Evolutionary conservation across 768 basidiomycete species (phyloP).

Genomic region (Lactarius sp.): DNA sequence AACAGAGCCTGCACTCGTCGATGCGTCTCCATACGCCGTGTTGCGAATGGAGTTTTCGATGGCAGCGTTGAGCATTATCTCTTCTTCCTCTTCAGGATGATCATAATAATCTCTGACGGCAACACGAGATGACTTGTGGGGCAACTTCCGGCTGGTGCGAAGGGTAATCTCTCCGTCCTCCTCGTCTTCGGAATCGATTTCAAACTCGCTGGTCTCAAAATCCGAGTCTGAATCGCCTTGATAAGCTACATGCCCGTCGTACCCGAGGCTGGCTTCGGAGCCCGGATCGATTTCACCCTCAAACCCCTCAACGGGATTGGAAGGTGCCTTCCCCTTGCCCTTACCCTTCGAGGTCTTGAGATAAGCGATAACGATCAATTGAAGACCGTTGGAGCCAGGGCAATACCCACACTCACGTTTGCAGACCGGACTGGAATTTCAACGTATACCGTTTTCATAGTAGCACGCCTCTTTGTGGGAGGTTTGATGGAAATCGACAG

Average conservation of each 20-base stretch:
- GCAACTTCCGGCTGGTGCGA: slow-evolving; percentile 6
- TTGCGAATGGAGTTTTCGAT: slow-evolving; percentile 46
- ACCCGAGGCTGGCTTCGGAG: slow-evolving; percentile 41
- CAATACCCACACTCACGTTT: slow-evolving; percentile 23
- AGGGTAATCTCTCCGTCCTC: slow-evolving; percentile 12
- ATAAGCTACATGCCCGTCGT: slow-evolving; percentile 11
- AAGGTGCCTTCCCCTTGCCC: slow-evolving; percentile 18
- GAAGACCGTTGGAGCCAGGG: slow-evolving; percentile 1
- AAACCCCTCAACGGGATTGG: background rate
- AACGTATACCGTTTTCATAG: slow-evolving; percentile 24
- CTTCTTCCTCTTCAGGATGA: slow-evolving; percentile 28
- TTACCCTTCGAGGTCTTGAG: slow-evolving; percentile 17
- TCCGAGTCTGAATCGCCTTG: slow-evolving; percentile 21
- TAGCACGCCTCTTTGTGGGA: slow-evolving; percentile 26
- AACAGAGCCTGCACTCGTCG: slow-evolving; percentile 31
- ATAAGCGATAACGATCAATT: slow-evolving; percentile 19
- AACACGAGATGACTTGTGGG: background rate
- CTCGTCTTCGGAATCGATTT: slow-evolving; percentile 33
- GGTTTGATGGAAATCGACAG: slow-evolving; percentile 31
- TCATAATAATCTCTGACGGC: slow-evolving; percentile 8
- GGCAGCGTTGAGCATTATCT: slow-evolving; percentile 52
- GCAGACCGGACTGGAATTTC: slow-evolving; percentile 24
- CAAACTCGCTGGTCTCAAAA: slow-evolving; percentile 50
- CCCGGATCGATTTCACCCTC: slow-evolving; percentile 40
- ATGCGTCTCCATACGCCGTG: slow-evolving; percentile 28